Evolutionary conservation across 208 protist genomes (phyloP).

Genomic region (Tritrichomonas foetus): DNA sequence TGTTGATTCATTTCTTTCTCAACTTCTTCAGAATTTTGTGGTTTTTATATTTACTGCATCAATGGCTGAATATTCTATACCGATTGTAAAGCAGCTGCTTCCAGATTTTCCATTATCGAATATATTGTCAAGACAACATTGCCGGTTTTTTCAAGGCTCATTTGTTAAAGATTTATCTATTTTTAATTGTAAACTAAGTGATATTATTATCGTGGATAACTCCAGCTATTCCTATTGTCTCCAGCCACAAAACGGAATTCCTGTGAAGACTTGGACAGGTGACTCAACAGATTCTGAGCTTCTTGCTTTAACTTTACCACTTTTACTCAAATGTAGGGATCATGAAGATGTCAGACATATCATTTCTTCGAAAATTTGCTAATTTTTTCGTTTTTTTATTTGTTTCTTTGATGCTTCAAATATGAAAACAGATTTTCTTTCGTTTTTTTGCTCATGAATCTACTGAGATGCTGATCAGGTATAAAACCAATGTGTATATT

Average conservation of each 20-base stretch:
- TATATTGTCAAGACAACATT: not conserved
- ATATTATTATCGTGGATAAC: not conserved
- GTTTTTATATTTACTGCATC: not conserved
- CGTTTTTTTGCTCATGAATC: too few species aligned
- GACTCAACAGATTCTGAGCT: not conserved
- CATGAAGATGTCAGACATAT: not conserved
- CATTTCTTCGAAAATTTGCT: not conserved
- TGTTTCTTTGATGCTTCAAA: not conserved
- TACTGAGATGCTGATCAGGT: too few species aligned
- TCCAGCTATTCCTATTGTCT: not conserved
- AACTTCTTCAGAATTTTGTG: not conserved
- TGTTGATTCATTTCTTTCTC: not conserved
- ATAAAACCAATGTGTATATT: too few species aligned
- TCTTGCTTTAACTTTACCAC: not conserved
- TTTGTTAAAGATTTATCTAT: constrained; percentile 4
- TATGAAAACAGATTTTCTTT: not conserved
- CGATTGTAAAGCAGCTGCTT: not conserved
- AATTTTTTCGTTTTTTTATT: not conserved
- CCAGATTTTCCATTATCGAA: not conserved
- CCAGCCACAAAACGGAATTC: constrained; percentile 7
- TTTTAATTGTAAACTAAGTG: not conserved
- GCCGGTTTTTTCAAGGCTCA: not conserved
- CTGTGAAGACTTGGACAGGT: not conserved
- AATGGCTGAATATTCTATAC: not conserved
- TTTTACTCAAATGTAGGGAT: not conserved